Base-by-base conservation (phyloP, 1,284 basidiomycete genomes). In the Rhodotorula sp. region DNA sequence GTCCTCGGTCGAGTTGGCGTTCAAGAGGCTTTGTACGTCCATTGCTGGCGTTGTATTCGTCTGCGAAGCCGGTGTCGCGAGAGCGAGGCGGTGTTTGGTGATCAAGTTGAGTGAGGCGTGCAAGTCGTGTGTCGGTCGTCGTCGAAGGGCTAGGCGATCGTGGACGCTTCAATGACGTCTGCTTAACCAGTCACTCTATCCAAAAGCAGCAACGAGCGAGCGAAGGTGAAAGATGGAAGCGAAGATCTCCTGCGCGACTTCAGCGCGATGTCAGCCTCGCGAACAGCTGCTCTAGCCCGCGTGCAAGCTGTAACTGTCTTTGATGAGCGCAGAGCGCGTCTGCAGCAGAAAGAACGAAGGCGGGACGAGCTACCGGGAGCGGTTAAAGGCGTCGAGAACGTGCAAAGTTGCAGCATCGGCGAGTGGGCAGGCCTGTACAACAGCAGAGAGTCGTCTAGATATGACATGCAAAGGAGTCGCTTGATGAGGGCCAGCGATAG, bases 1-100 rank as follows among this genome's bases (percentile, higher is more conserved):
- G 13, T 67, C 61, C 30, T 59, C 36, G 22, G n/a, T 20, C 34
- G 49, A 29, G 27, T 24, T 55, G 46, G 39, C 15, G 44, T 63
- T 39, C 2, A n/a, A 10, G 3, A 48, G 17, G 8, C 53, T 4
- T 10, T 48, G n/a, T 19, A 54, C 46, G 52, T 36, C 55, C 55
- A 57, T 56, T 19, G 10, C 8, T 22, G 39, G 6, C 53, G 44
- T n/a, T 0, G 17, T 15, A 39, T 8, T 11, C 13, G 11, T 30
- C 29, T 32, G 51, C 34, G 53, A 55, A 32, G 30, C 53, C 10
- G 29, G 15, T 29, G 29, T n/a, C 30, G 9, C 22, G 19, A 44
- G 39, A 17, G n/a, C 46, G 29, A 48, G 24, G 22, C 49, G 34
- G 27, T 24, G 34, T 49, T 32, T 27, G 30, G 58, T 24, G 30